Conservation (phyloP, 2,329 filamentous ascomycete species). For the Penicillium janthinellum region DNA sequence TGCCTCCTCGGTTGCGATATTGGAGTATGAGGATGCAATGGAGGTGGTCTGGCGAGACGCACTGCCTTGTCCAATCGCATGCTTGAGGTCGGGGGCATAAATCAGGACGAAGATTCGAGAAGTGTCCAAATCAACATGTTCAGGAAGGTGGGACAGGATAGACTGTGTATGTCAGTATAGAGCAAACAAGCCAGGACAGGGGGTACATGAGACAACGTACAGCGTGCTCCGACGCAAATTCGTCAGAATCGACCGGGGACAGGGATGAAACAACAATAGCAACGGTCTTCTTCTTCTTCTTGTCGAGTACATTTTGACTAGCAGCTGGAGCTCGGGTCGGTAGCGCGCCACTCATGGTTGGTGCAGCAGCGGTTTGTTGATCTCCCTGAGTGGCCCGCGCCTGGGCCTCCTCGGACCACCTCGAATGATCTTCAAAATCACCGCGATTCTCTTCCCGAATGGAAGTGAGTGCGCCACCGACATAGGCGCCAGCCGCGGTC, state of each 20-base stretch:
- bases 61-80: constrained; percentile 46
- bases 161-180: constrained; percentile 55
- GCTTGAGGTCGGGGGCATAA: constrained; percentile 79
- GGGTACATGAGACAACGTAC: constrained; percentile 57
- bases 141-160: constrained; percentile 84
- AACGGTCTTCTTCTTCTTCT: constrained; percentile 75
- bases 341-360: constrained; percentile 34
- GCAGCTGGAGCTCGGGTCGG: constrained; percentile 38
- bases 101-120: constrained; percentile 85
- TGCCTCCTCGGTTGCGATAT: constrained; percentile 75
- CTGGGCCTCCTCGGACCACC: constrained; percentile 89
- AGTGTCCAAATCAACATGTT: constrained; percentile 70
- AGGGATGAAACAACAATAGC: constrained; percentile 82
- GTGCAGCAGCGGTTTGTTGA: constrained; percentile 27
- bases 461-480: constrained; percentile 78
- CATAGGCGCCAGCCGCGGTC: constrained; percentile 77
- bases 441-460: constrained; percentile 82
- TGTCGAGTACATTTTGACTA: constrained; percentile 36
- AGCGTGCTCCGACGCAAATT: constrained; percentile 72
- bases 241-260: constrained; percentile 57
- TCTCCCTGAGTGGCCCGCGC: constrained; percentile 54
- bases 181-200: background rate
- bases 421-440: constrained; percentile 80
- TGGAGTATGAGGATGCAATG: constrained; percentile 82
- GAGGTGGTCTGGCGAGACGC: constrained; percentile 60